Percentiles rank a stretch among this genome's conserved stretches.
phyloP scores from a whole-genome alignment of 495 filamentous ascomycete species.

The Xylaria acuta region DNA sequence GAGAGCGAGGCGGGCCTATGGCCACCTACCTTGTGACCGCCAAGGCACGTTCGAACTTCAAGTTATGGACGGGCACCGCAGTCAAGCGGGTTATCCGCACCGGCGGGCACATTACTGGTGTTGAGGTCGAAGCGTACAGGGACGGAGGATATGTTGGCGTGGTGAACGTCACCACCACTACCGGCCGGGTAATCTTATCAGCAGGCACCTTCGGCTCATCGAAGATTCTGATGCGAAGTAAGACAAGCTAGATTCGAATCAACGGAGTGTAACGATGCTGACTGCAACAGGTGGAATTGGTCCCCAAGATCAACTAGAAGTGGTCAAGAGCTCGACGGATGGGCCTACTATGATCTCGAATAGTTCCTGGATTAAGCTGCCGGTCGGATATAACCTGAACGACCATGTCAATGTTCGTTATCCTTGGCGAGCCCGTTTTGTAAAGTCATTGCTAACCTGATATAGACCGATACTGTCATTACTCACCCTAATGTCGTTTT shows the following conservation, averaged over 20 bases:
- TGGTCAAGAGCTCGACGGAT: slow-evolving; percentile 57
- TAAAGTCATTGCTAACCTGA: slow-evolving; percentile 8
- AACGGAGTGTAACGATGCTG: slow-evolving; percentile 36
- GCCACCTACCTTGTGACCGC: slow-evolving; percentile 75
- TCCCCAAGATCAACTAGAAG: slow-evolving; percentile 60
- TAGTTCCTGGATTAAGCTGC: slow-evolving; percentile 68
- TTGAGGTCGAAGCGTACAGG: slow-evolving; percentile 67
- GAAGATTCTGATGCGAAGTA: slow-evolving; percentile 62
- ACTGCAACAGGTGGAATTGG: slow-evolving; percentile 63
- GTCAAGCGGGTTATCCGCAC: slow-evolving; percentile 70
- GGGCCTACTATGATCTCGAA: slow-evolving; percentile 58
- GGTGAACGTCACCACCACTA: slow-evolving; percentile 62
- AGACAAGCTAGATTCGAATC: slow-evolving; percentile 1
- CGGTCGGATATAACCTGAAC: slow-evolving; percentile 72
- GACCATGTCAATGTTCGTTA: slow-evolving; percentile 66
- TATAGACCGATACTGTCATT: slow-evolving; percentile 66
- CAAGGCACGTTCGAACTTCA: slow-evolving; percentile 67
- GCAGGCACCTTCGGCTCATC: slow-evolving; percentile 75
- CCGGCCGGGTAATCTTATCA: slow-evolving; percentile 71
- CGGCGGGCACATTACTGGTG: slow-evolving; percentile 66
- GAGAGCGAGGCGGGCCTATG: slow-evolving; percentile 73
- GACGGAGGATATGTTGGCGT: slow-evolving; percentile 63
- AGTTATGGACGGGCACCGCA: slow-evolving; percentile 67
- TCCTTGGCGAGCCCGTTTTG: background rate
- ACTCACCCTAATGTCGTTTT: slow-evolving; percentile 64